Evolutionary conservation across 2,329 filamentous ascomycete species (phyloP).

Genomic region (Coleophoma crateriformis): DNA sequence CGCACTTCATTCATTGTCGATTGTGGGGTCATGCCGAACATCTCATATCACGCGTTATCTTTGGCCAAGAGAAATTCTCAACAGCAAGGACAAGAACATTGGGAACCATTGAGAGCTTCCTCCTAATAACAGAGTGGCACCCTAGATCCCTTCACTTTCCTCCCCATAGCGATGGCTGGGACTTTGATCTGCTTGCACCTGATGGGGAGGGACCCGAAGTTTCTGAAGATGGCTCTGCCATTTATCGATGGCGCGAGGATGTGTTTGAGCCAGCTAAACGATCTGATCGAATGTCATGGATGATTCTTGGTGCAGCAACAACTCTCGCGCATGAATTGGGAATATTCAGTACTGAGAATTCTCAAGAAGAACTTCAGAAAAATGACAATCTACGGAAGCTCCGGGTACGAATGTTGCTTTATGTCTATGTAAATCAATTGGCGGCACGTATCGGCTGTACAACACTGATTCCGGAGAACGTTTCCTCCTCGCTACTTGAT

Average conservation of each 20-base stretch:
- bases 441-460: conserved; percentile 45
- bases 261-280: conserved; percentile 47
- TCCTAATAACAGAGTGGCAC: conserved; percentile 52
- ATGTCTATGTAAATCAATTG: conserved; percentile 44
- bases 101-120: conserved; percentile 46
- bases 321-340: conserved; percentile 47
- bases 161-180: conserved; percentile 47
- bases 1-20: conserved; percentile 46
- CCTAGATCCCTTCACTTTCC: conserved; percentile 48
- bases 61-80: conserved; percentile 46
- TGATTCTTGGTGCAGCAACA: conserved; percentile 47
- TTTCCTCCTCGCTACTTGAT: conserved; percentile 31
- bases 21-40: conserved; percentile 50
- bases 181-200: conserved; percentile 41
- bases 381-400: conserved; percentile 25
- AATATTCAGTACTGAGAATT: conserved; percentile 38
- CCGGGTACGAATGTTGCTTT: conserved; percentile 32
- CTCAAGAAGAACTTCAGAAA: conserved; percentile 16
- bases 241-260: conserved; percentile 27
- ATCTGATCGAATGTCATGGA: conserved; percentile 56
- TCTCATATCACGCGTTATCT: conserved; percentile 45
- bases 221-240: conserved; percentile 22
- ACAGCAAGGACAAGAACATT: conserved; percentile 42
- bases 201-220: conserved; percentile 24
- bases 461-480: conserved; percentile 42